Evolutionary conservation across 2,329 filamentous ascomycete species (phyloP), one percentile per base, ranked within the genome.

Genomic region (Talaromyces atroroseus): DNA sequence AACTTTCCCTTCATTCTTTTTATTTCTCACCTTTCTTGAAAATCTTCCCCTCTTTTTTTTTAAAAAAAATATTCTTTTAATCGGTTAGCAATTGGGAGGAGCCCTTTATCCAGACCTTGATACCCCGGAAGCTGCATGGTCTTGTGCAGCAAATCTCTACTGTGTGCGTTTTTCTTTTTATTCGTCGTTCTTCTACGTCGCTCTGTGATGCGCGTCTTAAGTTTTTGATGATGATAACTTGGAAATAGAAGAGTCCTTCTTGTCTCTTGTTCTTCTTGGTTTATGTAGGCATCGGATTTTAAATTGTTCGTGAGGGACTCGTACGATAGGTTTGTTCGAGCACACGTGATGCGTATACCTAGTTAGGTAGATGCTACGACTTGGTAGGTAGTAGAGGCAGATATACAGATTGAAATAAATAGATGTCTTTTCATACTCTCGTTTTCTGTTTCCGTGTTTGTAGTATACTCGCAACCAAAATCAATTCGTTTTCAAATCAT

Each of bases 51-150:
- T n/a, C 18, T 10, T 1, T 23, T 36, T 34, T 45, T 32, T n/a
- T n/a, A n/a, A n/a, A n/a, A n/a, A n/a, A n/a, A n/a, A n/a, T n/a
- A n/a, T n/a, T 23, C 12, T n/a, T 34, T 52, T 24, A 5, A 24
- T 47, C 16, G 2, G 5, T 44, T 44, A 20, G 40, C 18, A 21
- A 44, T 23, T 23, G 5, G 42, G 18, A 46, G 40, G 50, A 52
- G 18, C 42, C 36, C 36, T 36, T 32, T 12, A 5, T 5, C 18
- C 18, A 23, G 18, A 44, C 18, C 40, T 52, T 52, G 50, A 52
- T 52, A 52, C 50, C 50, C 50, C 29, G 24, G 23, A 21, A 44
- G 32, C 32, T 14, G 32, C 18, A 26, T 14, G 29, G 59, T 57
- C 32, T 29, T 50, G n/a, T 6, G 12, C 20, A 7, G 40, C 18